These are phyloP conservation scores for Baudoinia panamericana DNA, from an alignment of 495 filamentous ascomycete genomes.

Conservation along the genomic window DNA sequence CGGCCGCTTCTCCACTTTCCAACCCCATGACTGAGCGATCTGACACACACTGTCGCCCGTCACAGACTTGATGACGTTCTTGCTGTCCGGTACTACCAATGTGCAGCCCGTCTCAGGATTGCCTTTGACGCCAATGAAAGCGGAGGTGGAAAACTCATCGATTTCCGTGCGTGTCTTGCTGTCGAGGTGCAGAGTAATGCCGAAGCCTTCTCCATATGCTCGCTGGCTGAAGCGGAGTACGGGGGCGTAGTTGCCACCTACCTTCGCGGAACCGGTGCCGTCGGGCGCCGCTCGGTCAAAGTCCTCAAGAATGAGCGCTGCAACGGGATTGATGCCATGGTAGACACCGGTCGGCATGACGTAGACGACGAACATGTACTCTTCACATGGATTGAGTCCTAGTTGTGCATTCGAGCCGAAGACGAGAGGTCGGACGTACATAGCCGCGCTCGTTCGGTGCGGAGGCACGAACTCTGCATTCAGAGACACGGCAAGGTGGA, in stretches of 20 bases:
- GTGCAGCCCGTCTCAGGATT: constrained; percentile 17
- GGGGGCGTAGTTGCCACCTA: constrained; percentile 51
- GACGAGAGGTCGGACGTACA: constrained; percentile 36
- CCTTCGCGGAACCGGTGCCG: constrained; percentile 42
- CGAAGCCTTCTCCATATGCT: constrained; percentile 33
- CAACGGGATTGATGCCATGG: constrained; percentile 29
- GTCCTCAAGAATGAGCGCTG: constrained; percentile 39
- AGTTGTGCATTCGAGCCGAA: constrained; percentile 32
- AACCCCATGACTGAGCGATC: constrained; percentile 23
- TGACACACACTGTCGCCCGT: constrained; percentile 23
- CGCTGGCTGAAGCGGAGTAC: constrained; percentile 32
- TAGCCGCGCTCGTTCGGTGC: constrained; percentile 27
- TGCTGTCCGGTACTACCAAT: constrained; percentile 29
- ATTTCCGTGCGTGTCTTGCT: constrained; percentile 32
- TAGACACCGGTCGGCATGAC: constrained; percentile 31
- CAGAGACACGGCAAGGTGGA: constrained; percentile 29
- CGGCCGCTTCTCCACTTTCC: constrained; percentile 28
- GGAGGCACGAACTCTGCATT: constrained; percentile 37
- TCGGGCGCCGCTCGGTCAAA: constrained; percentile 45
- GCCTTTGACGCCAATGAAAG: constrained; percentile 35
- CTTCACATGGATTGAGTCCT: constrained; percentile 25
- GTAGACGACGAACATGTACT: constrained; percentile 34
- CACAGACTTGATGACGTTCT: constrained; percentile 29
- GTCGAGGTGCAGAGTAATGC: constrained; percentile 38
- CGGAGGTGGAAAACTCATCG: constrained; percentile 37